Evolutionary conservation across 106 monocot species (phyloP).

Genomic region (Triglochin maritima): DNA sequence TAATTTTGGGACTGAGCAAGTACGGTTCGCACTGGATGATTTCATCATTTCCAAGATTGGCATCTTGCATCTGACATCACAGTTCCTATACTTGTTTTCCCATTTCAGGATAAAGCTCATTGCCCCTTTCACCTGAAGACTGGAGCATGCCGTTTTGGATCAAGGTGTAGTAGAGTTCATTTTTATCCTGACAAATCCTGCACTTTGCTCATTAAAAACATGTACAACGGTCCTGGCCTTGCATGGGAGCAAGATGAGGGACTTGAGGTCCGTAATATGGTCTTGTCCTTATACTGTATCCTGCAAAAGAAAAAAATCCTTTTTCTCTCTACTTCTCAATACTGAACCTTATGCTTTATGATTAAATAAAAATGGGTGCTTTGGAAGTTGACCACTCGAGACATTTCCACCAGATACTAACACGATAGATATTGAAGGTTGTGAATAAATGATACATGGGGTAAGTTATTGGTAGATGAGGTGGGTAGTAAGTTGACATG

Average conservation of each 20-base stretch:
- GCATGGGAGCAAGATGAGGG: slow-evolving; percentile 96
- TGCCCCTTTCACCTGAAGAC: slow-evolving; percentile 98
- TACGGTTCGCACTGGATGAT: slow-evolving; percentile 3
- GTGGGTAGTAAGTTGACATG: no score
- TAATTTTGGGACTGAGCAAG: slow-evolving; percentile 98
- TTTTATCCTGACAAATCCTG: slow-evolving; percentile 92
- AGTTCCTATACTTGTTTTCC: not conserved
- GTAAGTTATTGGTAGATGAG: no score
- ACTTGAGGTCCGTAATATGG: slow-evolving; percentile 93
- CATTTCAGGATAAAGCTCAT: slow-evolving; percentile 80
- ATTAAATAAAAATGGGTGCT: no score
- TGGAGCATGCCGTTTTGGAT: slow-evolving; percentile 86
- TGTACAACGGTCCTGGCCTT: slow-evolving; percentile 95
- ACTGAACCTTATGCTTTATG: no score
- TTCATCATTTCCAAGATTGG: no score
- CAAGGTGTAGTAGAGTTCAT: slow-evolving; percentile 81
- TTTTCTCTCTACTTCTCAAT: not conserved
- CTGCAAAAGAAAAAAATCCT: slow-evolving; percentile 10
- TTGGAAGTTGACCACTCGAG: no score
- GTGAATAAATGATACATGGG: no score
- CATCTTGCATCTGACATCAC: no score
- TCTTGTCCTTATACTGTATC: slow-evolving; percentile 61
- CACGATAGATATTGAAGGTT: no score
- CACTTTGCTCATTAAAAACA: slow-evolving; percentile 90
- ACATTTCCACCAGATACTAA: no score